phyloP scores from a whole-genome alignment of 1,139 yeast genomes.

The Dujonia santamariae region DNA sequence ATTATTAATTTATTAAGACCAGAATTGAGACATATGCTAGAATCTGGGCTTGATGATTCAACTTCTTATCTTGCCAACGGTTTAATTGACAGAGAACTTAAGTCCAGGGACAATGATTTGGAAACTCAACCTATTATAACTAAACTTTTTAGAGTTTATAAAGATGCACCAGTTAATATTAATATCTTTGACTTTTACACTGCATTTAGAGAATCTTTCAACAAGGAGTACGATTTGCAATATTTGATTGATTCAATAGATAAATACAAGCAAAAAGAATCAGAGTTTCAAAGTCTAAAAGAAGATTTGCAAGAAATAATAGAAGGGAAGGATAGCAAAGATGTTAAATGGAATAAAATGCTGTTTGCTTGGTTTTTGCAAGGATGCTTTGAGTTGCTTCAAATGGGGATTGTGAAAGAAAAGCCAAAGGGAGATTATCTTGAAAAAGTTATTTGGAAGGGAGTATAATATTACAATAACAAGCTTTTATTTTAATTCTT shows the following conservation, averaged over 20 bases:
- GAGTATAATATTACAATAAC: conserved; percentile 26
- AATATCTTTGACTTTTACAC: conserved; percentile 76
- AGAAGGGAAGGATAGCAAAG: conserved; percentile 14
- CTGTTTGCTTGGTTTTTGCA: conserved; percentile 43
- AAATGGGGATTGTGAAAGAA: conserved; percentile 40
- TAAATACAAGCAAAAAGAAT: conserved; percentile 13
- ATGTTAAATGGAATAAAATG: conserved; percentile 42
- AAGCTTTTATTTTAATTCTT: too few species aligned
- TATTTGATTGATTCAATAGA: conserved; percentile 24
- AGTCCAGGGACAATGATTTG: conserved; percentile 16
- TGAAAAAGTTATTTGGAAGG: conserved; percentile 45
- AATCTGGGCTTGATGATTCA: conserved; percentile 29
- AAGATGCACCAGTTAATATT: conserved; percentile 75
- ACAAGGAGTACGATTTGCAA: conserved; percentile 31
- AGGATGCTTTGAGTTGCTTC: conserved; percentile 37
- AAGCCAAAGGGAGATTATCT: conserved; percentile 44
- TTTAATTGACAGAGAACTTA: conserved; percentile 14
- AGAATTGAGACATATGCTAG: conserved; percentile 29
- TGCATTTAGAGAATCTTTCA: conserved; percentile 62
- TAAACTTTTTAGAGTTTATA: conserved; percentile 62
- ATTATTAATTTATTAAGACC: conserved; percentile 42
- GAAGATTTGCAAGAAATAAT: conserved; percentile 3
- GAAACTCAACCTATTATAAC: conserved; percentile 45
- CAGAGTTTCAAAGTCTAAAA: conserved; percentile 9
- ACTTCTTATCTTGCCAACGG: conserved; percentile 25